Percentiles rank a stretch among this genome's conserved stretches.
Evolutionary conservation across 306 rosid genomes (phyloP).

Genomic region (Sophora flavescens): DNA sequence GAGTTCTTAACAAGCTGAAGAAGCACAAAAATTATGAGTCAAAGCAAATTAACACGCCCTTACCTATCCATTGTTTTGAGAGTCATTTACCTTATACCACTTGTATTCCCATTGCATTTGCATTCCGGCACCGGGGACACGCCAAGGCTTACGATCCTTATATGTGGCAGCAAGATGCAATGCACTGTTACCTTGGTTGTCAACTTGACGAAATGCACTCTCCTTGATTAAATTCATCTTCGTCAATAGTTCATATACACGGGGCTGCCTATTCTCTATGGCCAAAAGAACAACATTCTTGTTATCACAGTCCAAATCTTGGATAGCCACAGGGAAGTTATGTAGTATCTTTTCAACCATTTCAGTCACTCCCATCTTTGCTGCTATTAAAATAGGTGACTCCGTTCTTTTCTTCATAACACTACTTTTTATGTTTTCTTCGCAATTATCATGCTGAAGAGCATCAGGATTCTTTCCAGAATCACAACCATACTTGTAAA

Average conservation of each 20-base stretch:
- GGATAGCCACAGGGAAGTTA: conserved; percentile 49
- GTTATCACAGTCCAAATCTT: conserved; percentile 50
- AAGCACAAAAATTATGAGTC: not conserved
- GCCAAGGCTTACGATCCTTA: conserved; percentile 47
- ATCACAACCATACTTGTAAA: conserved; percentile 24
- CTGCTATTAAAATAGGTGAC: conserved; percentile 51
- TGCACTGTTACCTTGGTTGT: conserved; percentile 54
- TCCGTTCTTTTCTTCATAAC: not conserved
- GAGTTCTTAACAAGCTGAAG: conserved; percentile 60
- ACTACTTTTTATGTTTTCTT: not conserved
- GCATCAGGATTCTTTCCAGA: not conserved
- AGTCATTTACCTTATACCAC: conserved; percentile 54
- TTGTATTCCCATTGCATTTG: conserved; percentile 70
- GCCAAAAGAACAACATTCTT: conserved; percentile 59
- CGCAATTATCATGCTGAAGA: not conserved
- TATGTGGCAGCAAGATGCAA: conserved; percentile 57
- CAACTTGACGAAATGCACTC: conserved; percentile 51
- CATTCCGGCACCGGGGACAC: conserved; percentile 62
- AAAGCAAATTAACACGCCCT: not conserved
- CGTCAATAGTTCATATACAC: conserved; percentile 40
- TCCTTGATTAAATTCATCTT: conserved; percentile 35
- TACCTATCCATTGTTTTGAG: too few relatives aligned
- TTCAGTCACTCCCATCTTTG: conserved; percentile 54
- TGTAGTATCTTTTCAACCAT: conserved; percentile 55
- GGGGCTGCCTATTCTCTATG: conserved; percentile 61